A percentile compares a stretch with the other conserved stretches of the same genome.
These are phyloP conservation scores for Trichosporon sp. DNA, from an alignment of 1,284 basidiomycete genomes.

Conservation along the genomic window DNA sequence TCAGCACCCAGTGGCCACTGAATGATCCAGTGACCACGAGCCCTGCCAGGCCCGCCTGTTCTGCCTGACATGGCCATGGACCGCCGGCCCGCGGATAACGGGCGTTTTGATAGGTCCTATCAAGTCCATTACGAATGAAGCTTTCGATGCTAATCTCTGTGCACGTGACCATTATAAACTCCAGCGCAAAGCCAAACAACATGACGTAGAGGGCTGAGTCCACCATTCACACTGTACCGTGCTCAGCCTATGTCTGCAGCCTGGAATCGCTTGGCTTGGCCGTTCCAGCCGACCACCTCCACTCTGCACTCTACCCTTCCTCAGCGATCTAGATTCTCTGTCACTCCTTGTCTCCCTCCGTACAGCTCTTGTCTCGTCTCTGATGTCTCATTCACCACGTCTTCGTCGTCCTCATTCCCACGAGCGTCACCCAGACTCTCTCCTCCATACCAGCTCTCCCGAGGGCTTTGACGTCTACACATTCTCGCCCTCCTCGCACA, in stretches of 20 bases:
- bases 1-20: background rate
- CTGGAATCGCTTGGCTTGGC: background rate
- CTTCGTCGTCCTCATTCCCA: background rate
- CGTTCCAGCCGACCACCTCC: constrained; percentile 3
- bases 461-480: background rate
- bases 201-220: background rate
- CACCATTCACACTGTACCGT: background rate
- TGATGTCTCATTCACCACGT: background rate
- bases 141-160: background rate
- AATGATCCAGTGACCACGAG: background rate
- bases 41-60: background rate
- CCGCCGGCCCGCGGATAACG: background rate
- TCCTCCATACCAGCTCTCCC: no score
- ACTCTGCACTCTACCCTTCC: background rate
- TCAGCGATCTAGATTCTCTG: background rate
- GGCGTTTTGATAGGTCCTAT: background rate
- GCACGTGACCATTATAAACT: background rate
- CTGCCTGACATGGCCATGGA: background rate
- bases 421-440: no score
- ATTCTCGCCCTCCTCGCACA: background rate
- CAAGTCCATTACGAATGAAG: background rate
- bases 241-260: no score
- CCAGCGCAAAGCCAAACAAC: background rate
- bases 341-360: background rate
- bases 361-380: background rate